Conservation (phyloP, 2,329 filamentous ascomycete species). For the Monosporascus sp. region DNA sequence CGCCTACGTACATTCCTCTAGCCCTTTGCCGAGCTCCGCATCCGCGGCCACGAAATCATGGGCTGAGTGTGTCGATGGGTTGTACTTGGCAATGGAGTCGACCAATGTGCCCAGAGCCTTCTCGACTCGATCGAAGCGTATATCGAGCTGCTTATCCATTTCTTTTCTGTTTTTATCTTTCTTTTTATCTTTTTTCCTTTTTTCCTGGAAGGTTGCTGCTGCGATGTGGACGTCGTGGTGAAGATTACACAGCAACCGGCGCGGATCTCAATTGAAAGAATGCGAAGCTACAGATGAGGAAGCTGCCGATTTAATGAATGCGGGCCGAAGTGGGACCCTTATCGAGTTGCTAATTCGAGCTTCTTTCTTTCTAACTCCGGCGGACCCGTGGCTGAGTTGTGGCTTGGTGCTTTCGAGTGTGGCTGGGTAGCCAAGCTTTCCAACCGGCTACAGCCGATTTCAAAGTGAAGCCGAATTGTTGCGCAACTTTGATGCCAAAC, state of each 20-base stretch:
- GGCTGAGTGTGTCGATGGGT: constrained; percentile 64
- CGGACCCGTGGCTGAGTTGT: not conserved
- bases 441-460: not conserved
- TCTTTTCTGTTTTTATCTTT: not conserved
- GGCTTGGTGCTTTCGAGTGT: not conserved
- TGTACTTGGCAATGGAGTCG: constrained; percentile 77
- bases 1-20: constrained; percentile 55
- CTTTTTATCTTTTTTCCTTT: not conserved
- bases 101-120: constrained; percentile 64
- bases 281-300: not conserved
- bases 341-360: not conserved
- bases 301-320: not conserved
- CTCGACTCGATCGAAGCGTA: constrained; percentile 61
- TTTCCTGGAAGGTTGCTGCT: not conserved
- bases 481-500: not conserved
- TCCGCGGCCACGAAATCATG: constrained; percentile 68
- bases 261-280: not conserved
- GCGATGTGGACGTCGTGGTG: not conserved
- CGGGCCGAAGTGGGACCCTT: not conserved
- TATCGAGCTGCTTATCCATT: constrained; percentile 61
- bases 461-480: not conserved
- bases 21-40: constrained; percentile 57
- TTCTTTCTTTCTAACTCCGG: not conserved
- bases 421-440: not conserved
- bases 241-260: not conserved